phyloP scores from a whole-genome alignment of 768 basidiomycete genomes.

The Asterophora lycoperdoides region DNA sequence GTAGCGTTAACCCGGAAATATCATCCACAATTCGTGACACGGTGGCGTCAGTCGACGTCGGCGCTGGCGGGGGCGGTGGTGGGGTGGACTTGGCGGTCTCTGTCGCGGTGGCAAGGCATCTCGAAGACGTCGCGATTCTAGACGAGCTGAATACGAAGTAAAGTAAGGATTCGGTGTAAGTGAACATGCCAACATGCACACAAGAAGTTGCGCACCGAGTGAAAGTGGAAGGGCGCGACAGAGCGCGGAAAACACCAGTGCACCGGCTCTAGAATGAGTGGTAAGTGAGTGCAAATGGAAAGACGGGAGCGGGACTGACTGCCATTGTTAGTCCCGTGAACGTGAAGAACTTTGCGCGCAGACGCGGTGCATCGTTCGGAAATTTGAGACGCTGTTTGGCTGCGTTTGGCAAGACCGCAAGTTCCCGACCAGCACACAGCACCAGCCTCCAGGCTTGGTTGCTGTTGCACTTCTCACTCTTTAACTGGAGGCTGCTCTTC shows the following conservation, averaged over 20 bases:
- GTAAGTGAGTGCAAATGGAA: background rate
- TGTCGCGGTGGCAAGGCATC: constrained; percentile 57
- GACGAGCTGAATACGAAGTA: constrained; percentile 27
- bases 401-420: constrained; percentile 21
- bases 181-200: constrained; percentile 4
- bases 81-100: constrained; percentile 37
- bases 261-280: constrained; percentile 38
- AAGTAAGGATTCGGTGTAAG: background rate
- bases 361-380: constrained; percentile 17
- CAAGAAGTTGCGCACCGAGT: constrained; percentile 28
- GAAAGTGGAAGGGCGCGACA: constrained; percentile 36
- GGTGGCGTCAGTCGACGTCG: constrained; percentile 51
- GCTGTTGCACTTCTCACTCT: no score
- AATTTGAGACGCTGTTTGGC: constrained; percentile 35
- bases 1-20: constrained; percentile 80
- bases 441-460: no score
- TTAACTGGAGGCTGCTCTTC: no score
- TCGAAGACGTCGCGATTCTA: constrained; percentile 35
- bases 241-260: constrained; percentile 35
- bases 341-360: background rate
- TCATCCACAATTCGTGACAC: constrained; percentile 87
- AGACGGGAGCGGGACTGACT: constrained; percentile 27
- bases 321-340: constrained; percentile 28
- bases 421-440: constrained; percentile 1
- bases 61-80: constrained; percentile 39